Evolutionary conservation across 2,329 filamentous ascomycete species (phyloP).

Genomic region (Volutella citrinella): DNA sequence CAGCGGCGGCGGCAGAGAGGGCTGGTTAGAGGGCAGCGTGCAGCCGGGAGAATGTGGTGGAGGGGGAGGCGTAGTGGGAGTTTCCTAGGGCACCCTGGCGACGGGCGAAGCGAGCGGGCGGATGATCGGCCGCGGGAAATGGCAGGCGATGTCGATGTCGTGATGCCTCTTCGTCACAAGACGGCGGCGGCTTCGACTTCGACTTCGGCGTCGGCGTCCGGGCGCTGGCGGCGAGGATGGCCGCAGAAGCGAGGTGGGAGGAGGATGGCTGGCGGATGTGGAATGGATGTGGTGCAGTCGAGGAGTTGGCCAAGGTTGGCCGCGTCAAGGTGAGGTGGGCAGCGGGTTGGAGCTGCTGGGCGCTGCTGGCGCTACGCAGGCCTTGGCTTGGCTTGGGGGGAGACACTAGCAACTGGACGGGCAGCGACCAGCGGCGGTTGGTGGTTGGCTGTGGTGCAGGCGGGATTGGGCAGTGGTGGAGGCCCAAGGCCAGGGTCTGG

Average conservation of each 20-base stretch:
- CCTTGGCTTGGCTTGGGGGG: no score
- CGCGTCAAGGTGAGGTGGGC: slow-evolving; percentile 7
- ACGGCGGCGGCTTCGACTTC: slow-evolving; percentile 8
- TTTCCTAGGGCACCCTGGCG: slow-evolving; percentile 6
- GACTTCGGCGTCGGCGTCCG: slow-evolving; percentile 20
- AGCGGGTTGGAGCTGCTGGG: no score
- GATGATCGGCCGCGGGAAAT: no score
- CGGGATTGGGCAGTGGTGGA: slow-evolving; percentile 25
- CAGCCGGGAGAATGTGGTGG: slow-evolving; percentile 15
- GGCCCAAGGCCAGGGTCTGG: slow-evolving; percentile 21
- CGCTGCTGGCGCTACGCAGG: no score
- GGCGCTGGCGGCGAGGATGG: slow-evolving; percentile 6
- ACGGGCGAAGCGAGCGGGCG: no score
- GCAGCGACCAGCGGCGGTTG: no score
- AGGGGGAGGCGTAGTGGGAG: slow-evolving; percentile 7
- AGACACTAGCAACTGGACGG: no score
- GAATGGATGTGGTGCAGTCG: slow-evolving; percentile 20
- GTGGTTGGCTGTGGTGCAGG: slow-evolving; percentile 16
- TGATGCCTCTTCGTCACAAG: no score
- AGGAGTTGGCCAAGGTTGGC: slow-evolving; percentile 17
- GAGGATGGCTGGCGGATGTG: slow-evolving; percentile 19
- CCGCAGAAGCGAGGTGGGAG: no score
- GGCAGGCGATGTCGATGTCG: slow-evolving; percentile 8
- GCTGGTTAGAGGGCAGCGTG: slow-evolving; percentile 12
- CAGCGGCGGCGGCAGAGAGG: slow-evolving; percentile 13